Percentiles rank a stretch among this genome's conserved stretches.
Evolutionary conservation across 257 asterid species (phyloP).

Genomic region (Primulina huaijiensis): DNA sequence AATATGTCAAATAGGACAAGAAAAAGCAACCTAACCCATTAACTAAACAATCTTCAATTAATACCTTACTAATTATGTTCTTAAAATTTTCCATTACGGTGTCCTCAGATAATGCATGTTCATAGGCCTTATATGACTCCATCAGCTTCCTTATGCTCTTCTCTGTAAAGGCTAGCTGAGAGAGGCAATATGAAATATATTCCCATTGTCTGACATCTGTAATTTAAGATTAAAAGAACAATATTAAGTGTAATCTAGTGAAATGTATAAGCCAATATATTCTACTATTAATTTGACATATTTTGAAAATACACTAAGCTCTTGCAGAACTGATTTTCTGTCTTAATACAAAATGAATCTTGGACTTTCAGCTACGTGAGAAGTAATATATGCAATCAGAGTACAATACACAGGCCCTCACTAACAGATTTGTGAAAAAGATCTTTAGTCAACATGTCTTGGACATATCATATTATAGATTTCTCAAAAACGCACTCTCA

Average conservation of each 20-base stretch:
- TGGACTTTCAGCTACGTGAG: not conserved
- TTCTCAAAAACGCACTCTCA: constrained; percentile 1
- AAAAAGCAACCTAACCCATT: constrained; percentile 1
- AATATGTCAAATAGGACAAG: not conserved
- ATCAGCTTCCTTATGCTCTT: constrained; percentile 85
- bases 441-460: no score
- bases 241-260: not conserved
- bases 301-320: constrained; percentile 4
- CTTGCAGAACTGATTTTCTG: no score
- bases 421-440: not conserved
- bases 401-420: not conserved
- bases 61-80: constrained; percentile 73
- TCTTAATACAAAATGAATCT: not conserved
- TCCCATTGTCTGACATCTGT: constrained; percentile 87
- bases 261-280: not conserved
- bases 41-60: not conserved
- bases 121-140: constrained; percentile 76
- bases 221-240: constrained; percentile 18
- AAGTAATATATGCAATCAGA: constrained; percentile 10
- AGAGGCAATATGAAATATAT: constrained; percentile 87
- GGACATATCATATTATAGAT: not conserved
- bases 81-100: constrained; percentile 79
- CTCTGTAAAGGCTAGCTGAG: constrained; percentile 87
- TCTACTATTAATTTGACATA: not conserved
- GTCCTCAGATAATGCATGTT: constrained; percentile 77